A percentile compares a stretch with the other conserved stretches of the same genome.
These are phyloP conservation scores for Tetrahymena elliotti DNA, from an alignment of 73 alveolate species.

Conservation along the genomic window DNA sequence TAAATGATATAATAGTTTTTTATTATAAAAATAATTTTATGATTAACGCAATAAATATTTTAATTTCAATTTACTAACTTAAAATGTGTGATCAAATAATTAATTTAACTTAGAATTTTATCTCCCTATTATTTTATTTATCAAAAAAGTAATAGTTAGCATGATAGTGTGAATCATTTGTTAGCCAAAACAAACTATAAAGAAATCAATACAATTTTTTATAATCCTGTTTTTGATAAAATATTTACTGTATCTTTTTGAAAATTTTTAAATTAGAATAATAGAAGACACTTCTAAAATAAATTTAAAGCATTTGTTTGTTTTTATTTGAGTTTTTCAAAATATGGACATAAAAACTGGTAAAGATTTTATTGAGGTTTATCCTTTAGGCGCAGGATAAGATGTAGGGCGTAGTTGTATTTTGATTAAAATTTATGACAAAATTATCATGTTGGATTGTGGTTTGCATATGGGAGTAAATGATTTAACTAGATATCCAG, in stretches of 20 bases:
- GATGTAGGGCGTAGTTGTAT: conserved; percentile 97
- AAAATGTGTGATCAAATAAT: no score
- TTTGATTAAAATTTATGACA: conserved; percentile 71
- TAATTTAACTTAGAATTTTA: neutral
- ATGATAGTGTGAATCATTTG: neutral
- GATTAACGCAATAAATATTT: no score
- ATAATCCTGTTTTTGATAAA: neutral
- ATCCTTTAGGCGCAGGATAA: conserved; percentile 96
- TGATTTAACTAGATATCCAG: conserved; percentile 88
- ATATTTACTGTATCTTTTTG: neutral
- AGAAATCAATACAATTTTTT: no score
- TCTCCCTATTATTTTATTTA: neutral
- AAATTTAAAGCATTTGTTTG: neutral
- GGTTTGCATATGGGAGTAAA: conserved; percentile 89
- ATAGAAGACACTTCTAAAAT: neutral
- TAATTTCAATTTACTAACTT: no score
- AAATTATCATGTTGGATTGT: conserved; percentile 91
- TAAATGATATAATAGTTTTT: no score
- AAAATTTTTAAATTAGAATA: neutral
- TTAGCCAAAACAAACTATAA: no score
- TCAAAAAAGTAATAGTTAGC: neutral
- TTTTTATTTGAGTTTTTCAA: neutral
- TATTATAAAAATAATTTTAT: no score
- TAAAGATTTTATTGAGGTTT: conserved; percentile 53
- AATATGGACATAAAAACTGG: neutral